Base-by-base conservation (phyloP, 306 rosid genomes). In the Luffa aegyptiaca region DNA sequence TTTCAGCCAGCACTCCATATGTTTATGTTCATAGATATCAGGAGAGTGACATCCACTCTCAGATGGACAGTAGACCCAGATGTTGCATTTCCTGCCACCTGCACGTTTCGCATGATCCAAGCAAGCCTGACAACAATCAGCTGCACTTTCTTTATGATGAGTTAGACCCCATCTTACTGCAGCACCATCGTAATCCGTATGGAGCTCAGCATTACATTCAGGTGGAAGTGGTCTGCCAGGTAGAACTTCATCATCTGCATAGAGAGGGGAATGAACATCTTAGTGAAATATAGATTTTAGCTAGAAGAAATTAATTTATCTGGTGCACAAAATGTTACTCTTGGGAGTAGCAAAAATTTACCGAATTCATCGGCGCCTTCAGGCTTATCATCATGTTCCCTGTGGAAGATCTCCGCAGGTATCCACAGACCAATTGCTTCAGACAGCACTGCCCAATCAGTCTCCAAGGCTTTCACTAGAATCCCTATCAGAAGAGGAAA, bases 91-190 rank as follows among this genome's bases (percentile, higher is more conserved):
- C 84, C 79, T 85, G 52, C 88, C 95, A 10, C 90, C 88, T 51
- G 97, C 97, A 26, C 18, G 80, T 83, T 55, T 87, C 5, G 97
- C 97, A 2, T 92, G 97, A 83, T 91, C 93, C 82, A 95, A 80
- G 90, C 98, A 95, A 83, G 98, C 93, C 80, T 91, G 96, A 75
- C 97, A 95, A 79, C 98, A 95, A 86, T 95, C 97, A 42, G 97
- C 97, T 79, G 98, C 97, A 83, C 97, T 95, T 68, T 95, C 97
- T 89, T 86, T 92, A 86, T 89, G 98, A 84, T 89, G 89, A 48
- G 89, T 92, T 76, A 95, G 98, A 79, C 98, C 98, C 98, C 97
- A 95, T 91, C 84, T 90, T 68, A 95, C 97, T 10, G 97, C 98
- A 55, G 81, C 83, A 75, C 98, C 97, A 79, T 66, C 97, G 74